These are phyloP conservation scores for Marchantia polymorpha DNA, from an alignment of 225 moss, liverwort and hornwort species.

Conservation along the genomic window DNA sequence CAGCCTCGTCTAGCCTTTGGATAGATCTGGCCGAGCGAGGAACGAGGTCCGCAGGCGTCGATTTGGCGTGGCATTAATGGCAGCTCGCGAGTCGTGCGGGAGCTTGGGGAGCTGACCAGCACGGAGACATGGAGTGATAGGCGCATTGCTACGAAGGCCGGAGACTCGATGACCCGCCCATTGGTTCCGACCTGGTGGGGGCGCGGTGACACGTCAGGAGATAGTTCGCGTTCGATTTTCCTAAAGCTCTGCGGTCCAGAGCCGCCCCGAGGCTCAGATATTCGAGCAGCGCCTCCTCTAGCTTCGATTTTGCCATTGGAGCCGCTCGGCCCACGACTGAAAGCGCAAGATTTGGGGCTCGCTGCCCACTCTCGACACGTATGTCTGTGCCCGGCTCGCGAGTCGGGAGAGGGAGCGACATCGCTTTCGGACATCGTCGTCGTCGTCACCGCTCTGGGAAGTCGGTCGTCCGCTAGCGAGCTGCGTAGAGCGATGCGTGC, in stretches of 20 bases:
- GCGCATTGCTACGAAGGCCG: neutral
- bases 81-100: too few relatives aligned
- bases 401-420: neutral
- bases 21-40: too few relatives aligned
- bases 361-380: neutral
- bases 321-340: neutral
- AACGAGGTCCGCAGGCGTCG: too few relatives aligned
- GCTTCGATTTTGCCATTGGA: neutral
- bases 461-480: too few relatives aligned
- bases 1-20: too few relatives aligned
- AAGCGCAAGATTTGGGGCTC: neutral
- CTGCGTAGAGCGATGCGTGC: too few relatives aligned
- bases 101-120: too few relatives aligned
- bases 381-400: neutral
- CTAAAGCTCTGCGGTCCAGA: neutral
- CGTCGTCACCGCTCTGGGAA: neutral
- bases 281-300: neutral
- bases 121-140: too few relatives aligned
- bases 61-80: too few relatives aligned
- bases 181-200: neutral
- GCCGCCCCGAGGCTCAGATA: neutral
- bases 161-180: neutral
- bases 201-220: neutral
- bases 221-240: neutral
- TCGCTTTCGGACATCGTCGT: constrained; percentile 3